Evolutionary conservation across 2,329 filamentous ascomycete species (phyloP), one percentile per base, ranked within the genome.

Genomic region (Aspergillus spinulosporus): DNA sequence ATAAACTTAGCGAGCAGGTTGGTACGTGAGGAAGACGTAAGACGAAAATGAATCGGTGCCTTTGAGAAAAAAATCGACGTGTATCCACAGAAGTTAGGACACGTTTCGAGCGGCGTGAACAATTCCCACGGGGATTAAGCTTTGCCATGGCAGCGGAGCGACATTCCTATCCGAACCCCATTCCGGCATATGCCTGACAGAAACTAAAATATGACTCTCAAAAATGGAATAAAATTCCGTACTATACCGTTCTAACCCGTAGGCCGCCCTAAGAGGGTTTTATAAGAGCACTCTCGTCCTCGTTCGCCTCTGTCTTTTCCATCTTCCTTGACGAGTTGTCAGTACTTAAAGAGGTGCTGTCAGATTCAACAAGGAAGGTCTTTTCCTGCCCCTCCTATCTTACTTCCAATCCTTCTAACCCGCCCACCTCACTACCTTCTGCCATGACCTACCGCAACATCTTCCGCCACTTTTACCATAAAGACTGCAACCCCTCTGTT

Each of bases 1-100:
- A 56, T 12, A 64, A 53, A 36, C 14, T 56, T 5, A 59, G 43
- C 6, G 44, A 28, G 37, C 14, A 7, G 9, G 26, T 12, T 11
- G 42, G 31, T 7, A 32, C 31, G 21, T 54, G 46, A 54, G 6
- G 8, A 34, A 7, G 43, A 9, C 11, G 7, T 14, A 8, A 21
- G 29, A 40, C 14, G 31, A 32, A 45, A 34, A 40, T 12, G 8
- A 32, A n/a, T 28, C 28, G 42, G 21, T 44, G 15, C 5, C 21
- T 44, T 37, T 9, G 9, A 37, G 11, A 37, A 11, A 12, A 4
- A 4, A 12, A 11, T 34, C 6, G 9, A 37, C n/a, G 7, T 11
- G 34, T 37, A 37, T 12, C 7, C 11, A 12, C n/a, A 12, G 11
- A 37, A 37, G 4, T 8, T 4, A 37, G n/a, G 9, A 4, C 34